A percentile compares a stretch with the other conserved stretches of the same genome.
These are phyloP conservation scores for Trichomonascaceae sp. DNA, from an alignment of 1,139 yeast species.

Conservation along the genomic window DNA sequence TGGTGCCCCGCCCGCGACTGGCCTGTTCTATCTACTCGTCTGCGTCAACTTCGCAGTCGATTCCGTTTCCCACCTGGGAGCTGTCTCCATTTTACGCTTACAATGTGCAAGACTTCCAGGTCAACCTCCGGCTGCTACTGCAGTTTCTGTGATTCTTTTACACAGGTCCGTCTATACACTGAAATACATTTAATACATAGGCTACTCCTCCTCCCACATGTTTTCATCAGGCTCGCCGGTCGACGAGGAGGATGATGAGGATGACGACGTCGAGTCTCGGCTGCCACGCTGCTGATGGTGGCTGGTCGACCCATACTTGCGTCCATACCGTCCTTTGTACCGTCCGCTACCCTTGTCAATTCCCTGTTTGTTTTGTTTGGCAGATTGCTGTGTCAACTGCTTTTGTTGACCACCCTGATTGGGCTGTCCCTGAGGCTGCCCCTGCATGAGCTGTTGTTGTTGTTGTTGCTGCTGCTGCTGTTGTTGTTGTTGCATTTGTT, in stretches of 20 bases:
- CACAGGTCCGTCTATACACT: no score
- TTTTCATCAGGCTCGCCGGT: conserved; percentile 16
- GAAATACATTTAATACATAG: no score
- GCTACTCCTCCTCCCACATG: conserved; percentile 19
- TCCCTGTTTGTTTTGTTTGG: conserved; percentile 1
- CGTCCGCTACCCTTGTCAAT: conserved; percentile 2
- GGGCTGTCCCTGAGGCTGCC: conserved; percentile 4
- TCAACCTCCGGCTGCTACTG: no score
- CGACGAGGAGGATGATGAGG: conserved; percentile 16
- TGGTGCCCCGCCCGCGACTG: background rate
- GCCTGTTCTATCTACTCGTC: conserved; percentile 3
- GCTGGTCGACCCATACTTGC: conserved; percentile 3
- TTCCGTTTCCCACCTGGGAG: conserved; percentile 1
- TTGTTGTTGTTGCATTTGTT: conserved; percentile 22
- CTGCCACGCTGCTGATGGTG: background rate
- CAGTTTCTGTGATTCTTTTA: no score
- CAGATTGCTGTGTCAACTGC: conserved; percentile 33
- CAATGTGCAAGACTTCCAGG: no score
- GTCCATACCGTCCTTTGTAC: conserved; percentile 2
- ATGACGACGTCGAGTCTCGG: conserved; percentile 10
- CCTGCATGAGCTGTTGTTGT: conserved; percentile 4
- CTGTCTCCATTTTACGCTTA: no score
- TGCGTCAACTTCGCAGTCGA: conserved; percentile 5
- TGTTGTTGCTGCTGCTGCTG: conserved; percentile 14
- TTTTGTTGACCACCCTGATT: conserved; percentile 3